phyloP scores from a whole-genome alignment of 2,329 filamentous ascomycete genomes.

The Diaporthe eres region DNA sequence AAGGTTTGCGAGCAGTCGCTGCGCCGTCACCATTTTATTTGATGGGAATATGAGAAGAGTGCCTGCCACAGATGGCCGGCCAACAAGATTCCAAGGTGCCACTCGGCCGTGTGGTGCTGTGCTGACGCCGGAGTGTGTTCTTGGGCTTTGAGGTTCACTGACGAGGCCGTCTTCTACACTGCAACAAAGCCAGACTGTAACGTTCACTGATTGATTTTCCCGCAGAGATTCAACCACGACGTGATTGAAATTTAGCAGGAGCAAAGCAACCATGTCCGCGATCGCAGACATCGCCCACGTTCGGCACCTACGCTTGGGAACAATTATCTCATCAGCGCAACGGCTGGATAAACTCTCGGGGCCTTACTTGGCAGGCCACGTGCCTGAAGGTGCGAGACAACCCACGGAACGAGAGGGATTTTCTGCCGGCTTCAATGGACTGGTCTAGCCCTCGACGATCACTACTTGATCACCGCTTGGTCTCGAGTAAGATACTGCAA shows the following conservation, averaged over 20 bases:
- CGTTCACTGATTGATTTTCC: not conserved
- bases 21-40: not conserved
- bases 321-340: not conserved
- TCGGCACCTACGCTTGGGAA: not conserved
- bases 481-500: not conserved
- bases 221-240: not conserved
- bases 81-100: not conserved
- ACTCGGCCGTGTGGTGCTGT: not conserved
- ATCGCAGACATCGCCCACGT: not conserved
- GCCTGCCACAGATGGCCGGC: not conserved
- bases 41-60: not conserved
- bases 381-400: conserved; percentile 2
- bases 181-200: not conserved
- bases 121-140: not conserved
- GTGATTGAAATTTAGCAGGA: not conserved
- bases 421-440: not conserved
- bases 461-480: not conserved
- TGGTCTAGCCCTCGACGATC: conserved; percentile 21
- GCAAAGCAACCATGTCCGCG: not conserved
- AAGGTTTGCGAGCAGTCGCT: not conserved
- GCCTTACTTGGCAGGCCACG: conserved; percentile 8
- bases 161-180: not conserved
- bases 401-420: not conserved
- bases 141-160: not conserved
- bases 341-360: conserved; percentile 15